Evolutionary conservation across 768 basidiomycete species (phyloP), one percentile per base, ranked within the genome.

Genomic region (Sarcodon aspratus): DNA sequence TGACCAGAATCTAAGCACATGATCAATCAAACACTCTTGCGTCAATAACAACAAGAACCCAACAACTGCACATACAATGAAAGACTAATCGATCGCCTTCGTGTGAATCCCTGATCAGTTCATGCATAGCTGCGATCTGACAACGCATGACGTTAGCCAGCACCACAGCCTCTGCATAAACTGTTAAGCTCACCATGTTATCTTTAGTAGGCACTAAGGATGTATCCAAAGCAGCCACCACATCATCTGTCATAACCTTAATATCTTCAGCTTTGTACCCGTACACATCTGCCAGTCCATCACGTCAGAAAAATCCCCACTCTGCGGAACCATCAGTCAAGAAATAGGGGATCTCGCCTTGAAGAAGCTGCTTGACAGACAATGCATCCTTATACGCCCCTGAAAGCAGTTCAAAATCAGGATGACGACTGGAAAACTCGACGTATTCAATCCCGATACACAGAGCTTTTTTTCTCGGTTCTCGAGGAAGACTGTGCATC

Each of bases 31-130:
- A 27, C 21, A 27, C 21, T 27, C 5, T 27, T 27, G 21, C 21
- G 2, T 27, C 21, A 27, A 27, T 27, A 27, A 27, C 21, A 27
- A 27, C 21, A 27, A 27, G 3, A 27, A 27, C 21, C 21, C 21
- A 9, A 58, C 1, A 10, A 27, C 5, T 27, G 12, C 5, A 18
- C 71, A 49, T 47, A 80, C 78, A 81, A 42, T 78, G 76, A 50
- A 81, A 78, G 51, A 79, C 74, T 53, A 78, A 74, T 1, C 59
- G 69, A 51, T 80, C 79, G 0, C 73, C 73, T 3, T 69, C 52
- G n/a, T 65, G 59, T 6, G 70, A 71, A 33, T 60, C 73, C 32
- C 60, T 52, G 0, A 78, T 72, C 7, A 81, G 61, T 2, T 64
- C 63, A 0, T 62, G 51, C 46, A 79, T 72, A 34, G 72, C 70